These are phyloP conservation scores for Daldinia sp. DNA, from an alignment of 2,329 filamentous ascomycete species.

Conservation along the genomic window DNA sequence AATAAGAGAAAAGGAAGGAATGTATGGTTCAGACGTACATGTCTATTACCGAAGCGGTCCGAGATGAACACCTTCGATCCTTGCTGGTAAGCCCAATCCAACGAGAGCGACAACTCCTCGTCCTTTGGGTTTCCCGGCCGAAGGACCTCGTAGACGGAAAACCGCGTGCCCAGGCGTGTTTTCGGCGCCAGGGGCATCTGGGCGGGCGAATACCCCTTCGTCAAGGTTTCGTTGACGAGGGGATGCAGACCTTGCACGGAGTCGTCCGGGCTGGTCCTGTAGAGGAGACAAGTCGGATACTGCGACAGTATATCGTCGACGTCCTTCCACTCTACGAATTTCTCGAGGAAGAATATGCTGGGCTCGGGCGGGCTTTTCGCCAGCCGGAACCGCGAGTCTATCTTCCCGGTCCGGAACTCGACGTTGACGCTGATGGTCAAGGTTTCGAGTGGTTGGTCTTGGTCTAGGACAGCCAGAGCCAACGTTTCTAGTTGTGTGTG, in stretches of 20 bases:
- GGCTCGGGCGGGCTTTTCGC: constrained; percentile 8
- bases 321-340: neutral
- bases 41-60: neutral
- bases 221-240: neutral
- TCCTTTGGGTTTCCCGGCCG: neutral
- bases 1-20: neutral
- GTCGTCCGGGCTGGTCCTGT: neutral
- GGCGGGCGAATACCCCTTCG: neutral
- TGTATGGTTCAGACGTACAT: neutral
- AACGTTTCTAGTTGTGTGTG: constrained; percentile 25
- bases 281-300: constrained; percentile 9
- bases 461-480: constrained; percentile 28
- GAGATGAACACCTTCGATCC: neutral
- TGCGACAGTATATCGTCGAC: constrained; percentile 3
- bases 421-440: constrained; percentile 11
- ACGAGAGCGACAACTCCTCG: neutral
- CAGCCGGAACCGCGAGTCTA: constrained; percentile 3
- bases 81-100: neutral
- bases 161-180: neutral
- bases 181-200: neutral
- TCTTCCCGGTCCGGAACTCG: neutral
- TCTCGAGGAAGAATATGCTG: neutral
- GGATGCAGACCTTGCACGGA: neutral
- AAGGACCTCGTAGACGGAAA: constrained; percentile 17
- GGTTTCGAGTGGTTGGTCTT: constrained; percentile 15